These are phyloP conservation scores for Chrysophaeum taylorii DNA, from an alignment of 352 stramenopile genomes.

Conservation along the genomic window DNA sequence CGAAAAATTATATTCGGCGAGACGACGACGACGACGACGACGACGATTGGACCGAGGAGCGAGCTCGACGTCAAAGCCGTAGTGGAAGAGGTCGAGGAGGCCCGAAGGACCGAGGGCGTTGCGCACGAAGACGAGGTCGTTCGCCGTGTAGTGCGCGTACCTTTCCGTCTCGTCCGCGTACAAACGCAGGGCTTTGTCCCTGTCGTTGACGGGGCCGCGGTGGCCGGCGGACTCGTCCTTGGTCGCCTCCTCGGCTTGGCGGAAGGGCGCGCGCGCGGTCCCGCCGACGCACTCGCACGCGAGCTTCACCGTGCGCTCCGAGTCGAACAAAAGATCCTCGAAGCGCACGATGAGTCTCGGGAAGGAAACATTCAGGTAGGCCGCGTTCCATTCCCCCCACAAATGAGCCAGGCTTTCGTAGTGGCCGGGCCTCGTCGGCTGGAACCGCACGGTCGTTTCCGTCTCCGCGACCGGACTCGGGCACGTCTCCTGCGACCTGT, in stretches of 20 bases:
- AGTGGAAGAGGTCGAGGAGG: too few relatives aligned
- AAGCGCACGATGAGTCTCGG: constrained; percentile 42
- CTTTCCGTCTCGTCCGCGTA: neutral
- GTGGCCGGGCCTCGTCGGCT: neutral
- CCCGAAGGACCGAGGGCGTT: too few relatives aligned
- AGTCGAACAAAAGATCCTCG: constrained; percentile 51
- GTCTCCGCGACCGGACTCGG: neutral
- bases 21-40: too few relatives aligned
- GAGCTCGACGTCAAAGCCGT: too few relatives aligned
- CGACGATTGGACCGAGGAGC: too few relatives aligned
- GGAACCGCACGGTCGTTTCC: neutral
- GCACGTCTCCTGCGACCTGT: neutral
- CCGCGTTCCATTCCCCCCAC: constrained; percentile 36
- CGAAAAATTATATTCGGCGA: too few relatives aligned
- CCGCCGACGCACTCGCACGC: constrained; percentile 43
- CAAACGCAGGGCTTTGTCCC: neutral
- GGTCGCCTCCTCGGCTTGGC: neutral
- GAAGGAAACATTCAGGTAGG: constrained; percentile 29
- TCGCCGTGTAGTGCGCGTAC: neutral
- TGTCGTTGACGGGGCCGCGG: too few relatives aligned
- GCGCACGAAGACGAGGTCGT: too few relatives aligned
- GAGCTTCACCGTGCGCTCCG: constrained; percentile 30
- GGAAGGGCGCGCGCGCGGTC: neutral
- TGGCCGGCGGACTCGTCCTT: neutral
- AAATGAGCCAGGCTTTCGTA: neutral